Base-by-base conservation (phyloP, 2,329 filamentous ascomycete genomes). In the Polytolypa hystricis region DNA sequence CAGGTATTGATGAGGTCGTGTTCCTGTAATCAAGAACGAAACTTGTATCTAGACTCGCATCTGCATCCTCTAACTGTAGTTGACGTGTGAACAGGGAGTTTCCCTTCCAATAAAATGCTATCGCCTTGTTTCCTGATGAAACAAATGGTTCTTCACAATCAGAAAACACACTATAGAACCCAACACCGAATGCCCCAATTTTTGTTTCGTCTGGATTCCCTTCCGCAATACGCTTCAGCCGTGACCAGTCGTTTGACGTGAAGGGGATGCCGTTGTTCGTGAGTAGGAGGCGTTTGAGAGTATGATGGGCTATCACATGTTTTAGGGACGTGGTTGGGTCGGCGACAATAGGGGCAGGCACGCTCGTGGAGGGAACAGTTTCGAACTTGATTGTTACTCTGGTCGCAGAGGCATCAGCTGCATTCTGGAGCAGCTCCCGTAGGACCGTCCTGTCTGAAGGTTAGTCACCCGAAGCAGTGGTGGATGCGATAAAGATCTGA, bases 41-140 rank as follows among this genome's bases (percentile, higher is more conserved):
- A n/a, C 81, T 82, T 2, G 93, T 98, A 49, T 89, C 75, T 20
- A 67, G 67, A 38, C 70, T 81, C 11, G 69, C 63, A 51, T 85
- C 71, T 16, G 74, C 74, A 30, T 75, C 68, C 1, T 81, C 77
- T 5, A 95, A 64, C 47, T 79, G 77, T 15, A 91, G 71, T 48
- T 85, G 84, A 50, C 87, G 81, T 16, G 93, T 98, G 57, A 94
- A 96, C 2, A 98, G 71, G 4, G 85, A 84, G 57, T 96, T 96
- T n/a, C 83, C 87, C 59, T 95, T 96, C 93, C 91, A 98, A 65
- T 95, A 98, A 55, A 98, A 98, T 0, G 89, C 89, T 84, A 98
- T 95, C 25, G 86, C 87, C 60, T 93, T 80, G 43, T 73, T 75
- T 1, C 91, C 91, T 1, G 89, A 96, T 47, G 85, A 91, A 46